These are phyloP conservation scores for Lachnellula cervina DNA, from an alignment of 2,329 filamentous ascomycete genomes.

Conservation along the genomic window DNA sequence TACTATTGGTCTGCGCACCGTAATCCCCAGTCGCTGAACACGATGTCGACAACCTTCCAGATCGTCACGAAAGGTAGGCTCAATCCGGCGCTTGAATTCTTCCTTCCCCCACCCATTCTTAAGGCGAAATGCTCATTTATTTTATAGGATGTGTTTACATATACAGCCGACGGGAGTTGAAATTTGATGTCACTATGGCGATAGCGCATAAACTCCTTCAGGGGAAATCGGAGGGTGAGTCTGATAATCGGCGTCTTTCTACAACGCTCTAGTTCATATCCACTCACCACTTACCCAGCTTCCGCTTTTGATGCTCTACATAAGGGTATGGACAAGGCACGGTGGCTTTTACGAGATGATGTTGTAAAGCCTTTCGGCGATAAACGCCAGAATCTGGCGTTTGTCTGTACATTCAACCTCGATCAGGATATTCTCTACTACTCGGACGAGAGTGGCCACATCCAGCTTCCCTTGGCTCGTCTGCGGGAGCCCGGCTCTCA, in stretches of 20 bases:
- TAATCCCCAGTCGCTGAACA: background rate
- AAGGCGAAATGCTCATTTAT: background rate
- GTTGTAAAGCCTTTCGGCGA: slow-evolving; percentile 13
- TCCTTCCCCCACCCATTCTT: background rate
- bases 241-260: background rate
- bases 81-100: too few species aligned
- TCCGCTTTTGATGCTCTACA: slow-evolving; percentile 4
- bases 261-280: background rate
- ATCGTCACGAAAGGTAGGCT: background rate
- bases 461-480: slow-evolving; percentile 2
- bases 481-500: background rate
- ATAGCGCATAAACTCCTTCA: background rate
- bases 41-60: background rate
- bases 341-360: slow-evolving; percentile 7
- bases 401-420: slow-evolving; percentile 12
- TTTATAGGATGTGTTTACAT: background rate
- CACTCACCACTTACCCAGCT: background rate
- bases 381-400: slow-evolving; percentile 6
- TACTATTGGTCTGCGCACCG: too few species aligned
- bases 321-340: background rate
- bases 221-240: slow-evolving; percentile 2
- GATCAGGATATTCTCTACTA: slow-evolving; percentile 4
- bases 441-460: background rate
- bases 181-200: background rate
- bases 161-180: background rate